These are phyloP conservation scores for Pichia cactophila DNA, from an alignment of 1,139 yeast genomes.

Conservation along the genomic window DNA sequence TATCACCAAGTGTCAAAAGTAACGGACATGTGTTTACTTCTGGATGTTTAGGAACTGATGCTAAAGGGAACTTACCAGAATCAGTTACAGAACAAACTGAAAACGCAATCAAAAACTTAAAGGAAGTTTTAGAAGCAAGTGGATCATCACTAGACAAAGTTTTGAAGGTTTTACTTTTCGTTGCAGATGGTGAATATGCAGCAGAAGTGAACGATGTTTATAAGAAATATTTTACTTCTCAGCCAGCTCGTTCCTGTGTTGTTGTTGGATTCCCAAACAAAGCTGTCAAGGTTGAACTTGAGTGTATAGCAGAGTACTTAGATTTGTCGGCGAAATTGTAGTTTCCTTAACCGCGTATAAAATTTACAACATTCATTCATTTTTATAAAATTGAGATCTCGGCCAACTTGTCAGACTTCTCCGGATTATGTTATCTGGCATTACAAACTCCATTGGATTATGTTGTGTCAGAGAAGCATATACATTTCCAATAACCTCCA, in stretches of 20 bases:
- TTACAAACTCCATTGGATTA: too few relatives aligned
- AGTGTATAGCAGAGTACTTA: slow-evolving; percentile 27
- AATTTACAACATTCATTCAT: too few relatives aligned
- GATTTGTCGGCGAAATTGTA: slow-evolving; percentile 7
- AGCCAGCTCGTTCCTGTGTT: slow-evolving; percentile 51
- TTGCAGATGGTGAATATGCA: slow-evolving; percentile 39
- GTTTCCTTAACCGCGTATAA: too few relatives aligned
- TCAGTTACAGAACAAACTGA: slow-evolving; percentile 31
- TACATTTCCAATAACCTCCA: too few relatives aligned
- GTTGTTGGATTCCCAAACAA: slow-evolving; percentile 39
- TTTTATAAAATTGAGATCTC: too few relatives aligned
- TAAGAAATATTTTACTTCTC: slow-evolving; percentile 37
- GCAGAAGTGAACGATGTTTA: slow-evolving; percentile 41
- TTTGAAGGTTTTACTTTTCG: slow-evolving; percentile 45
- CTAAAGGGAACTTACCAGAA: slow-evolving; percentile 15
- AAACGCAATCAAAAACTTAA: slow-evolving; percentile 38
- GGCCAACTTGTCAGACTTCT: not conserved
- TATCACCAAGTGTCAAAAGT: slow-evolving; percentile 42
- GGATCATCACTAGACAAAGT: slow-evolving; percentile 45
- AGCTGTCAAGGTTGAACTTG: slow-evolving; percentile 37
- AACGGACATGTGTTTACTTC: slow-evolving; percentile 45
- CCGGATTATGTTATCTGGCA: not conserved
- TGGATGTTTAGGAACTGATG: slow-evolving; percentile 36
- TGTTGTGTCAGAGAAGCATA: too few relatives aligned
- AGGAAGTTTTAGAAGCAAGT: slow-evolving; percentile 35